These are phyloP conservation scores for Fraxinus ornus DNA, from an alignment of 305 asterid genomes.

Conservation along the genomic window DNA sequence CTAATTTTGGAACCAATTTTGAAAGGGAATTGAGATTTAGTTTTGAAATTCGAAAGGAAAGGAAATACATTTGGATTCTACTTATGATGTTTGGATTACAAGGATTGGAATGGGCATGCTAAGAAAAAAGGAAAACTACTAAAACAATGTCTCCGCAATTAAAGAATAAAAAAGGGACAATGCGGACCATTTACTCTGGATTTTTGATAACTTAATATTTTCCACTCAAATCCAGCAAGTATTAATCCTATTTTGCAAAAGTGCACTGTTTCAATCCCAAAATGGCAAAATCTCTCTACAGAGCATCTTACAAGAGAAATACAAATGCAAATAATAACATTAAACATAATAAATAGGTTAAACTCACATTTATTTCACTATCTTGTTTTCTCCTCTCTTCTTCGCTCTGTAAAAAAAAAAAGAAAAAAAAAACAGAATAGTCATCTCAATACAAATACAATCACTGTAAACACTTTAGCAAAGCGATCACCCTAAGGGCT, in stretches of 20 bases:
- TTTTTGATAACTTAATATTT: background rate
- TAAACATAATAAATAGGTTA: slow-evolving; percentile 1
- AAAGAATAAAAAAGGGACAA: background rate
- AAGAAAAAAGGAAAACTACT: background rate
- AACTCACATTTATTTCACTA: slow-evolving; percentile 50
- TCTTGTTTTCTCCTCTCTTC: slow-evolving; percentile 78
- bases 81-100: background rate
- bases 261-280: background rate
- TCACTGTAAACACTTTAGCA: background rate
- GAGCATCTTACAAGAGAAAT: slow-evolving; percentile 6
- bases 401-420: slow-evolving; percentile 55
- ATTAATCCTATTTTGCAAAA: background rate
- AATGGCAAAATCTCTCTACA: background rate
- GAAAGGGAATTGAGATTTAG: background rate
- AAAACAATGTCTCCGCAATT: background rate
- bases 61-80: background rate
- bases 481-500: slow-evolving; percentile 4
- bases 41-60: background rate
- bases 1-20: background rate
- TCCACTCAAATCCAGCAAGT: background rate
- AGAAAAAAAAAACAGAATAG: background rate
- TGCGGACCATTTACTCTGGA: background rate
- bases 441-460: slow-evolving; percentile 20
- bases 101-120: background rate
- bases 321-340: slow-evolving; percentile 14